Evolutionary conservation across 495 filamentous ascomycete species (phyloP).

Genomic region (Penicillium salamii): DNA sequence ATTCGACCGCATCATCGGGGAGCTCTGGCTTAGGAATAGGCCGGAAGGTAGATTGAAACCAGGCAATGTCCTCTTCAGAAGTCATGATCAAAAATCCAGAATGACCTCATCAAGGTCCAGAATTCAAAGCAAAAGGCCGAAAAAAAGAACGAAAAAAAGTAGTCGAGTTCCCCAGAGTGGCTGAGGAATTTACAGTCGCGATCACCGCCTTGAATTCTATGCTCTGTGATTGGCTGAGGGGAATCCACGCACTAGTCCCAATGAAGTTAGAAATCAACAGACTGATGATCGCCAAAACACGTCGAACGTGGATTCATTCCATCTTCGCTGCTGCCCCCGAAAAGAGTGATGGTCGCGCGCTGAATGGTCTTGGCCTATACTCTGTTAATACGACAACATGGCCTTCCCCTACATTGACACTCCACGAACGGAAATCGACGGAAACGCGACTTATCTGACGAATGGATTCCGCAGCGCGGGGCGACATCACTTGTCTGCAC

Average conservation of each 20-base stretch:
- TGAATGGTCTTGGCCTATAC: conserved; percentile 19
- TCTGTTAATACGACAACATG: conserved; percentile 30
- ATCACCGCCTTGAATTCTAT: too few relatives aligned
- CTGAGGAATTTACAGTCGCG: not conserved
- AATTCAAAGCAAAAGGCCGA: too few relatives aligned
- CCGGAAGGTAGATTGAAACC: conserved; percentile 49
- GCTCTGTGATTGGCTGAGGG: conserved; percentile 13
- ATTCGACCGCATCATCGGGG: conserved; percentile 86
- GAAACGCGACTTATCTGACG: conserved; percentile 75
- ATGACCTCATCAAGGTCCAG: conserved; percentile 42
- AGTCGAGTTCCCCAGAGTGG: too few relatives aligned
- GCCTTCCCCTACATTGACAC: conserved; percentile 65
- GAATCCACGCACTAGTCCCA: conserved; percentile 28
- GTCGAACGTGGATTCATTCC: conserved; percentile 11
- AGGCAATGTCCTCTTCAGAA: conserved; percentile 47
- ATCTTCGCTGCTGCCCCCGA: not conserved
- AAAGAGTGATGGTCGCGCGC: conserved; percentile 31
- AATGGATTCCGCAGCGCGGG: conserved; percentile 50
- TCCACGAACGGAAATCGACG: conserved; percentile 69
- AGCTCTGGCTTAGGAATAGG: conserved; percentile 65
- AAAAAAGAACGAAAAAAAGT: too few relatives aligned
- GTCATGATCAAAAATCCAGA: conserved; percentile 31
- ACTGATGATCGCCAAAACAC: conserved; percentile 41
- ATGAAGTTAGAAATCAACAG: conserved; percentile 46
- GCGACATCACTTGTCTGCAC: conserved; percentile 54